Evolutionary conservation across 495 filamentous ascomycete species (phyloP).

Genomic region (Chaetomidium leptoderma): DNA sequence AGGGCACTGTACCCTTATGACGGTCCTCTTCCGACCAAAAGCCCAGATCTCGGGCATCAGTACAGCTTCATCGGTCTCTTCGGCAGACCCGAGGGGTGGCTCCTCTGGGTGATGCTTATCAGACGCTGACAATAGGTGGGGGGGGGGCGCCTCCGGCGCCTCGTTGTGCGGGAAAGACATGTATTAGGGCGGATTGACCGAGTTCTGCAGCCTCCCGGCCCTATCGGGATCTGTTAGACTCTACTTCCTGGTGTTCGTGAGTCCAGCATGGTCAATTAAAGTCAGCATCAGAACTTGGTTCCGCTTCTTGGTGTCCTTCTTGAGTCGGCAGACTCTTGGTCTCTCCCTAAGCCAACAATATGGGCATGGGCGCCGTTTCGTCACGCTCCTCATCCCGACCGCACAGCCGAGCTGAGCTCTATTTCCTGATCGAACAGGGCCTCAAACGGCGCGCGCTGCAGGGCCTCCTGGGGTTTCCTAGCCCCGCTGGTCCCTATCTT

Average conservation of each 20-base stretch:
- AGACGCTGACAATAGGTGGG: constrained; percentile 2
- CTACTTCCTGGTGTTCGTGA: neutral
- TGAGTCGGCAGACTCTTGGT: no score
- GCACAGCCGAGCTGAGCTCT: no score
- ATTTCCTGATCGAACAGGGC: no score
- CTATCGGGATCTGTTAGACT: neutral
- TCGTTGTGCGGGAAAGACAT: neutral
- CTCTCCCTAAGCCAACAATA: no score
- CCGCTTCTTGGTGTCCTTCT: neutral
- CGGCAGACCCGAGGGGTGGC: neutral
- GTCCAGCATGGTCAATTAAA: neutral
- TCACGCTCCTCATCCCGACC: no score
- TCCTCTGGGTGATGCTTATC: neutral
- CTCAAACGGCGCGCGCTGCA: no score
- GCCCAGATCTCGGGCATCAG: constrained; percentile 1
- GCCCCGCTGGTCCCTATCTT: no score
- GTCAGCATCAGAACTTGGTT: neutral
- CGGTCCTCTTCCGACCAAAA: neutral
- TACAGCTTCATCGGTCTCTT: neutral
- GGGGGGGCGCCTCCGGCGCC: neutral
- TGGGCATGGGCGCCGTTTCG: no score
- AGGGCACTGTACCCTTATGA: neutral
- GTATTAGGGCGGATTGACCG: neutral
- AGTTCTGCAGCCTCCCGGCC: neutral
- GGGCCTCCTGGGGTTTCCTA: no score